These are phyloP conservation scores for Papilionanthe hybrid DNA, from an alignment of 116 monocot genomes.

Conservation along the genomic window DNA sequence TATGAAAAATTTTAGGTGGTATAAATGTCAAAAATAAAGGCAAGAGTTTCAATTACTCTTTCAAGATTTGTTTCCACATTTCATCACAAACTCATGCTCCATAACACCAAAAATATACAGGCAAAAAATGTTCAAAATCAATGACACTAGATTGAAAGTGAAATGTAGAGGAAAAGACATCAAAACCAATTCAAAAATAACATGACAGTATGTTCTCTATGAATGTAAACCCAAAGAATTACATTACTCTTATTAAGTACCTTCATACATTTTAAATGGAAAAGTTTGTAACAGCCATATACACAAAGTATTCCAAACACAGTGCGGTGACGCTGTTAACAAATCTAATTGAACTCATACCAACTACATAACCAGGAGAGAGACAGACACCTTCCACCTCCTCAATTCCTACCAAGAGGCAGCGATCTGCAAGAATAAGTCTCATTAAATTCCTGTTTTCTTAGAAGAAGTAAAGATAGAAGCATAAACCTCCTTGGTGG, in stretches of 20 bases:
- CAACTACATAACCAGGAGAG: background rate
- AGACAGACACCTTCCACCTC: background rate
- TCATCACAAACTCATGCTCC: background rate
- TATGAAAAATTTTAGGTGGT: too few species aligned
- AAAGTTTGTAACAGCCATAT: too few species aligned
- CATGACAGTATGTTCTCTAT: background rate
- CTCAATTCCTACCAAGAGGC: constrained; percentile 86
- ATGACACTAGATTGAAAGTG: background rate
- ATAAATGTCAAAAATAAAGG: background rate
- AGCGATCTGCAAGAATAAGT: constrained; percentile 80
- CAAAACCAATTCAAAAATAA: background rate
- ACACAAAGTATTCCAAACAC: background rate
- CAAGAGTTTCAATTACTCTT: background rate
- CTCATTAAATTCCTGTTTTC: constrained; percentile 71
- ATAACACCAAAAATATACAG: background rate
- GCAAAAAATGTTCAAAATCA: background rate
- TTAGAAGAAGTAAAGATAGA: constrained; percentile 88
- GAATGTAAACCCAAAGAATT: background rate
- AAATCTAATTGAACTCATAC: background rate
- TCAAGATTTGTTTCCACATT: background rate
- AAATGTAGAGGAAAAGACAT: background rate
- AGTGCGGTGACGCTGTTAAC: background rate
- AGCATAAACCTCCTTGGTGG: constrained; percentile 88
- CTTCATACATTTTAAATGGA: background rate
- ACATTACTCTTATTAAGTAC: background rate